These are phyloP conservation scores for Epichloe amarillans DNA, from an alignment of 2,329 filamentous ascomycete species.

Conservation along the genomic window DNA sequence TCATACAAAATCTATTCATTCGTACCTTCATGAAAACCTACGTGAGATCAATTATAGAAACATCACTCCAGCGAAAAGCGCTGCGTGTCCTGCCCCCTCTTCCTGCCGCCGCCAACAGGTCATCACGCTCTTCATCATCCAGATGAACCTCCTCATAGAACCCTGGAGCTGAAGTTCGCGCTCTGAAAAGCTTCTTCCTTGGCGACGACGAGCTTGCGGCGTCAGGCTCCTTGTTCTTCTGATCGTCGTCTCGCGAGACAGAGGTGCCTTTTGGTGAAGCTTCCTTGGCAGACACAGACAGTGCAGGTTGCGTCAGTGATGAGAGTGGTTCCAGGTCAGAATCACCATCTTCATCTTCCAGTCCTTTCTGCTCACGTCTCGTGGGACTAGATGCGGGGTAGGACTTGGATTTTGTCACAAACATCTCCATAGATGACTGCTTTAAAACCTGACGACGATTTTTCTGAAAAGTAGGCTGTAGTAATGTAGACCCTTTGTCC, in stretches of 20 bases:
- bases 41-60: conserved; percentile 22
- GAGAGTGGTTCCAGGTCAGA: conserved; percentile 7
- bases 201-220: conserved; percentile 5
- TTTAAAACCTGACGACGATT: conserved; percentile 14
- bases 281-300: background rate
- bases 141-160: conserved; percentile 24
- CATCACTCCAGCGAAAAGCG: conserved; percentile 18
- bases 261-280: background rate
- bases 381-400: background rate
- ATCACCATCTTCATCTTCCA: background rate
- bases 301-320: background rate
- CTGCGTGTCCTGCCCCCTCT: conserved; percentile 8
- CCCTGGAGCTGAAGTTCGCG: conserved; percentile 22
- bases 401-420: conserved; percentile 7
- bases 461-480: conserved; percentile 14
- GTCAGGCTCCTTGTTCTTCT: background rate
- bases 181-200: conserved; percentile 27
- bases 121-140: conserved; percentile 14
- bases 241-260: conserved; percentile 1
- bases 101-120: conserved; percentile 8
- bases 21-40: background rate
- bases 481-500: conserved; percentile 11
- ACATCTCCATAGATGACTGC: conserved; percentile 22
- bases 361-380: background rate
- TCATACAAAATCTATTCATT: no score